Base-by-base conservation (phyloP, 495 filamentous ascomycete genomes). In the Podospora anserina region DNA sequence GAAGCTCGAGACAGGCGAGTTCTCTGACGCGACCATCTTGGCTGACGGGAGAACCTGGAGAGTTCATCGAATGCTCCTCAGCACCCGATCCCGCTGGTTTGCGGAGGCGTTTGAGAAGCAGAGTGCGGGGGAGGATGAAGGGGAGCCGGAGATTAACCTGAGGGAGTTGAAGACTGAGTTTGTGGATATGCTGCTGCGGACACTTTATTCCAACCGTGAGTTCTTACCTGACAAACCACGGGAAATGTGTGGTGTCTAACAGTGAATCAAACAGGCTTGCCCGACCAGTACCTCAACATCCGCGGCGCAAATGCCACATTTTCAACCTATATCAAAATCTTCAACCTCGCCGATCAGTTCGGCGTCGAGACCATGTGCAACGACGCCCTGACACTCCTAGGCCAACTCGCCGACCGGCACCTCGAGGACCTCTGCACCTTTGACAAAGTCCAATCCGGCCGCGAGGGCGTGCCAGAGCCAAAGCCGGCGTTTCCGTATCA, bases 1-100 rank as follows among this genome's bases (percentile, higher is more conserved):
- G 5, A 32, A 69, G 3, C 61, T 75, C 9, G 61, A 73, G 63
- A 34, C 34, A 0, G 71, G 66, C 23, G 39, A 28, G 7, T 73
- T 66, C 54, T 49, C 69, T 0, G 71, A 75, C 18, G 71, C 69
- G 55, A 44, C 13, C 0, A 58, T 75, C 53, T 19, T 69, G 7
- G 66, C 62, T 60, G 9, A 57, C 0, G 67, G 71, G 20, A 58
- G 26, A 23, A 23, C 20, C 20, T 75, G 73, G 73, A 63, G 44
- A 11, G 73, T 73, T n/a, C 73, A 75, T 53, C 70, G 68, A 39
- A 66, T 65, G 23, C 67, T 66, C 5, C n/a, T 75, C 32, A 67
- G 60, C 64, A 53, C 66, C 0, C 61, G 69, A 13, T 71, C 66
- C 3, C 32, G 23, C 1, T 75, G 71, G 71, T 75, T 75, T n/a